A percentile compares a stretch with the other conserved stretches of the same genome.
Conservation (phyloP, 2,329 filamentous ascomycete genomes). For the Hymenoscyphus infarciens region DNA sequence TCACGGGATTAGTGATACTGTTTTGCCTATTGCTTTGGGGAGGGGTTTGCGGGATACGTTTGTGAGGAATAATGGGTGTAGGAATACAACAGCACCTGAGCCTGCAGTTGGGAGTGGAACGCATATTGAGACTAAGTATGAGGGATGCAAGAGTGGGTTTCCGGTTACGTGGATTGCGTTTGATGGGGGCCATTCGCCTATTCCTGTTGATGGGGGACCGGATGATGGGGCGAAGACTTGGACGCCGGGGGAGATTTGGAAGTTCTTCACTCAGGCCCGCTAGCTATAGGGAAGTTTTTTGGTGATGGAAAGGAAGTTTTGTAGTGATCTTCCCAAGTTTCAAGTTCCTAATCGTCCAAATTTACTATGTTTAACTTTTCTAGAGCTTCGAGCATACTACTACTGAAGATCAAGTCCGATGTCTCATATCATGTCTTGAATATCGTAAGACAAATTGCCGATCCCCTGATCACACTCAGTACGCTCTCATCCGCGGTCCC, state of each 20-base stretch:
- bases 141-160: constrained; percentile 33
- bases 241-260: constrained; percentile 33
- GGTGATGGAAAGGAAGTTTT: no score
- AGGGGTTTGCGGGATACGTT: constrained; percentile 38
- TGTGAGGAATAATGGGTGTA: constrained; percentile 38
- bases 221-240: constrained; percentile 16
- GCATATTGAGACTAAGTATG: constrained; percentile 22
- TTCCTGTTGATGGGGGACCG: constrained; percentile 22
- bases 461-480: background rate
- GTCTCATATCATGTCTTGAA: background rate
- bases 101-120: background rate
- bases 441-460: background rate
- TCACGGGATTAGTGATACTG: constrained; percentile 37
- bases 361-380: no score
- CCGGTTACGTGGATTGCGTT: constrained; percentile 37
- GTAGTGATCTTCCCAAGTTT: no score
- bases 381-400: no score
- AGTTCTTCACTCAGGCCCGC: constrained; percentile 30
- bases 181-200: constrained; percentile 33
- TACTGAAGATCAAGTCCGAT: no score
- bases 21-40: constrained; percentile 36
- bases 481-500: background rate
- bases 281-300: no score
- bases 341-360: no score
- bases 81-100: background rate